Evolutionary conservation across 2,329 filamentous ascomycete genomes (phyloP), one percentile per base, ranked within the genome.

Genomic region (Bisporella sp.): DNA sequence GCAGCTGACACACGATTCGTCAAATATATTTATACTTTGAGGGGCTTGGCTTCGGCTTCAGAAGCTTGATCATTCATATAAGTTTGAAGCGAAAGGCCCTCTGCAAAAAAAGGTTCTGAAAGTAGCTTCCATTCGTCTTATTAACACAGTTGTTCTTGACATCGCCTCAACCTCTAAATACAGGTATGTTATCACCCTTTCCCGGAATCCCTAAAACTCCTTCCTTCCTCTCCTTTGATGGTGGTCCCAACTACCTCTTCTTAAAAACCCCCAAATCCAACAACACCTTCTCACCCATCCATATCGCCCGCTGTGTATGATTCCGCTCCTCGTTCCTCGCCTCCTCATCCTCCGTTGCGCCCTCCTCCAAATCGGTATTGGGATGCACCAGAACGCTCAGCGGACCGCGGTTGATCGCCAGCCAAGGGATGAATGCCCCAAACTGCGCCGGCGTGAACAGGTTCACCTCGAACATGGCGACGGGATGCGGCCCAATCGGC

Each of bases 401-500:
- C 2, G 88, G 87, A 0, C 90, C 90, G 5, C 90, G 77, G 68
- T 91, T 84, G 51, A 96, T 80, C 31, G 88, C 78, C 31, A 96
- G 71, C 90, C 90, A 96, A 0, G 88, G 78, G 39, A 96, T 71
- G 61, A 96, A 95, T 0, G 91, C 90, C 0, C 90, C 90, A 62
- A 96, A 96, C 66, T 96, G 87, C 3, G 81, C 83, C 0, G 90
- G 91, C 0, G 84, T 89, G 66, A 92, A 89, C 21, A 96, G 43
- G 59, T 95, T 95, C 43, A 96, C 89, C 69, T 96, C 91, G 61
- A 96, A 96, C 89, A 95, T 96, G 47, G 83, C 86, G 1, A 89
- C 68, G 0, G 86, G 84, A 66, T 96, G 90, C 0, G 90, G 90
- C 0, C 90, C 91, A 31, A 96, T 68, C 0, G 90, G 89, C 11